Percentiles rank a stretch among this genome's conserved stretches.
Evolutionary conservation across 2,329 filamentous ascomycete species (phyloP).

Genomic region (Calonectria naviculata): DNA sequence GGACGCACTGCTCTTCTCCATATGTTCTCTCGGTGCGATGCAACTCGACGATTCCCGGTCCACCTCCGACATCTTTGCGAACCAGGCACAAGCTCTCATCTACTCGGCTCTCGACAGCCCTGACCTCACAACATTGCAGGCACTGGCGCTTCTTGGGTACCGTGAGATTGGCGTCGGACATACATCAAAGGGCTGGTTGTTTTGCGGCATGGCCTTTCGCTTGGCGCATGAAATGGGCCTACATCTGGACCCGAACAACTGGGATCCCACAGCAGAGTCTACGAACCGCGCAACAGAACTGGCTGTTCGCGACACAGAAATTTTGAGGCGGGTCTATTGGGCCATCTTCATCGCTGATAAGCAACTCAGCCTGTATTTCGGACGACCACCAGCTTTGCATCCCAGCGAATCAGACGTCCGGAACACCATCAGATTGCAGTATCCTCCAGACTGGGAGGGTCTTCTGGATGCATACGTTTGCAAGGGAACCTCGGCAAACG

Average conservation of each 20-base stretch:
- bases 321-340: slow-evolving; percentile 62
- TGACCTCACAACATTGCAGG: slow-evolving; percentile 58
- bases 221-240: slow-evolving; percentile 64
- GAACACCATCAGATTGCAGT: slow-evolving; percentile 60
- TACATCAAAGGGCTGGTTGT: slow-evolving; percentile 63
- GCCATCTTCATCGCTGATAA: slow-evolving; percentile 62
- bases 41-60: slow-evolving; percentile 53
- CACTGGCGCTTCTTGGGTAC: slow-evolving; percentile 57
- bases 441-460: slow-evolving; percentile 59
- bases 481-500: slow-evolving; percentile 54
- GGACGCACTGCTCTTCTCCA: slow-evolving; percentile 59
- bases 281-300: slow-evolving; percentile 36
- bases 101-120: slow-evolving; percentile 57
- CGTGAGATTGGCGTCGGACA: slow-evolving; percentile 59
- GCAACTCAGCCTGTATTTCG: slow-evolving; percentile 63
- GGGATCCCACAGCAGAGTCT: slow-evolving; percentile 53
- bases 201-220: slow-evolving; percentile 63
- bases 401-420: slow-evolving; percentile 61
- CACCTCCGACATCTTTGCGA: slow-evolving; percentile 56
- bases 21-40: slow-evolving; percentile 61
- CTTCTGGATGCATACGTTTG: slow-evolving; percentile 60
- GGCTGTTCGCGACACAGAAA: slow-evolving; percentile 54
- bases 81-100: slow-evolving; percentile 57
- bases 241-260: slow-evolving; percentile 62
- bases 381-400: slow-evolving; percentile 60